Evolutionary conservation across 139 green algal species (phyloP).

Genomic region (Medakamo hakoo): DNA sequence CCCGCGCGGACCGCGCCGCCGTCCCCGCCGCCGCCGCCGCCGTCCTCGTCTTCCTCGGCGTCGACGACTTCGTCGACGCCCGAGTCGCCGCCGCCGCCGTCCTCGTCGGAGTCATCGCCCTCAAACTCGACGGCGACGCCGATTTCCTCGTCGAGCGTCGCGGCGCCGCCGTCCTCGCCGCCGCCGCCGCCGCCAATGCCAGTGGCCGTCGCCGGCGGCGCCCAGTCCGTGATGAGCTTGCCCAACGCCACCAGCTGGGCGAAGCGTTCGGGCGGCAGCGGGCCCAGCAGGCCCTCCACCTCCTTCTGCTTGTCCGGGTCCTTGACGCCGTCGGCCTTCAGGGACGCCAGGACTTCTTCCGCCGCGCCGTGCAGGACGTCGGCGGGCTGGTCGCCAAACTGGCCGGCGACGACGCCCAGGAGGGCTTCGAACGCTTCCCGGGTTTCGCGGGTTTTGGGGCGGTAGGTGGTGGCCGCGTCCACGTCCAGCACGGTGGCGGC

Average conservation of each 20-base stretch:
- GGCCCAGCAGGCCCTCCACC: constrained; percentile 52
- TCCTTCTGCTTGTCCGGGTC: constrained; percentile 62
- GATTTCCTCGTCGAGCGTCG: constrained; percentile 76
- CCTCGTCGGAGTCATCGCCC: constrained; percentile 62
- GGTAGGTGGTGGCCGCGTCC: constrained; percentile 53
- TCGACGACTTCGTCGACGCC: constrained; percentile 27
- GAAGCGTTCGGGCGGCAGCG: constrained; percentile 60
- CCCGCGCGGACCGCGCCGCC: constrained; percentile 13
- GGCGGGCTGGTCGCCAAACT: constrained; percentile 85
- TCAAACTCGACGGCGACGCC: constrained; percentile 90
- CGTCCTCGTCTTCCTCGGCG: constrained; percentile 32
- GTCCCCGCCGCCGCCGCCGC: constrained; percentile 2
- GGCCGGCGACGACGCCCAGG: constrained; percentile 54
- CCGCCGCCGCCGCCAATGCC: constrained; percentile 6
- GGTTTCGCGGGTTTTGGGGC: constrained; percentile 70
- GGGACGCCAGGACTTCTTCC: constrained; percentile 83
- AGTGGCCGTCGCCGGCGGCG: constrained; percentile 23
- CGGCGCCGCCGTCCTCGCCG: constrained; percentile 12
- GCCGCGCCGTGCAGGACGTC: constrained; percentile 88
- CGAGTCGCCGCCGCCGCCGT: constrained; percentile 35
- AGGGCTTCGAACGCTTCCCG: constrained; percentile 83
- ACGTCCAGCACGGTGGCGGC: constrained; percentile 56
- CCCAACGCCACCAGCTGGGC: constrained; percentile 65
- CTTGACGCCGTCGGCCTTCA: constrained; percentile 69
- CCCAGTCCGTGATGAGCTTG: constrained; percentile 79